Evolutionary conservation across 306 rosid species (phyloP).

Genomic region (Rosa persica): DNA sequence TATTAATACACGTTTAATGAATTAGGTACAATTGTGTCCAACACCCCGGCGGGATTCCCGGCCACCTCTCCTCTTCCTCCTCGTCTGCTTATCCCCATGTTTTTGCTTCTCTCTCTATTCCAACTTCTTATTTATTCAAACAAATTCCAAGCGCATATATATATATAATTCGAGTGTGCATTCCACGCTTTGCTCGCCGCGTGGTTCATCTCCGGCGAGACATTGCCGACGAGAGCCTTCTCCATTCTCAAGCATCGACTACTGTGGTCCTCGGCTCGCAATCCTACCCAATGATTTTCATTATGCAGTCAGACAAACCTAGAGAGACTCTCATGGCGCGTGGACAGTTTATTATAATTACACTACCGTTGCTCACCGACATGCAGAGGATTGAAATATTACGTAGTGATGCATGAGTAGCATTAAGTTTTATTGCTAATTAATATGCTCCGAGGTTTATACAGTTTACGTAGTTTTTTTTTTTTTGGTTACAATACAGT

Average conservation of each 20-base stretch:
- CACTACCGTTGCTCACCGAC: constrained; percentile 3
- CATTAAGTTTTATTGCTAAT: neutral
- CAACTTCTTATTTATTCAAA: neutral
- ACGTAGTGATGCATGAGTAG: neutral
- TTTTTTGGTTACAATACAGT: too few species aligned
- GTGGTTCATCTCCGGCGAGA: neutral
- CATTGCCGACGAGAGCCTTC: neutral
- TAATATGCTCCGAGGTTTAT: neutral
- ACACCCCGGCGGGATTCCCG: constrained; percentile 58
- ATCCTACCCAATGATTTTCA: neutral
- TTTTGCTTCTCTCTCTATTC: constrained; percentile 10
- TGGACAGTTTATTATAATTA: neutral
- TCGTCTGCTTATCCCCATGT: constrained; percentile 16
- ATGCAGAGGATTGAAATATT: neutral
- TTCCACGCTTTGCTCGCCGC: neutral
- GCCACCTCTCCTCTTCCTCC: constrained; percentile 26
- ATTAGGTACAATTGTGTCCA: constrained; percentile 16
- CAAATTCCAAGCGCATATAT: neutral
- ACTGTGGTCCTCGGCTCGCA: neutral
- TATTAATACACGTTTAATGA: constrained; percentile 24
- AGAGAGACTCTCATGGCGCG: neutral
- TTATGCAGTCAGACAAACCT: neutral
- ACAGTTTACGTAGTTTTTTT: neutral
- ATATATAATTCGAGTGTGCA: neutral
- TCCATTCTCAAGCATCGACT: neutral